phyloP scores from a whole-genome alignment of 257 asterid genomes.

The Jasminum sambac region DNA sequence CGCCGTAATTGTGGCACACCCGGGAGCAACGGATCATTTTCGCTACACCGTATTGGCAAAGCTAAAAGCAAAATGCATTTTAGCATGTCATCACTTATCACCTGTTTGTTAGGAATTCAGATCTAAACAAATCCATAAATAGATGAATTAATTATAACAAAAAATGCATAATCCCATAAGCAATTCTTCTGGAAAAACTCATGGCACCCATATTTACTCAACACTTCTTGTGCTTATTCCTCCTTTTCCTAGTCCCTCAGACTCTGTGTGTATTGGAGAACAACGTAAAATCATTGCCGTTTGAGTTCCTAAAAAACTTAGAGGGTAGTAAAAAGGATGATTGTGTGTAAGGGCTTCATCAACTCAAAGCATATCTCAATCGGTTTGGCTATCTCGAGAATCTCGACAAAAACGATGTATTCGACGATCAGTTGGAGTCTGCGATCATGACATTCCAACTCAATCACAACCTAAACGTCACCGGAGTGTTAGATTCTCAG shows the following conservation, averaged over 20 bases:
- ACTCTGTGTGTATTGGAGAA: neutral
- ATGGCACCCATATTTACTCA: slow-evolving; percentile 9
- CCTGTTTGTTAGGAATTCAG: too few species aligned
- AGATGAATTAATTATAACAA: neutral
- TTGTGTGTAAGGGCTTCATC: slow-evolving; percentile 9
- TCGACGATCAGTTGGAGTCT: slow-evolving; percentile 23
- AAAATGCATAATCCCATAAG: neutral
- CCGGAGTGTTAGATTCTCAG: slow-evolving; percentile 20
- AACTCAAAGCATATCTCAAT: slow-evolving; percentile 23
- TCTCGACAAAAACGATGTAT: neutral
- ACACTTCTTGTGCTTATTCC: neutral
- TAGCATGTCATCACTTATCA: too few species aligned
- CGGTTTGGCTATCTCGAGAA: slow-evolving; percentile 22
- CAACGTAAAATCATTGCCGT: neutral
- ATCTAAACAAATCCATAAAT: neutral
- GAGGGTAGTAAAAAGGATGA: neutral
- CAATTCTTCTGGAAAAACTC: neutral
- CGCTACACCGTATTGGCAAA: too few species aligned
- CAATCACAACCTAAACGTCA: slow-evolving; percentile 24
- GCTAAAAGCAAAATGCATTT: too few species aligned
- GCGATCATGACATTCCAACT: slow-evolving; percentile 21
- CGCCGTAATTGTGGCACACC: too few species aligned
- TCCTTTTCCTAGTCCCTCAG: neutral
- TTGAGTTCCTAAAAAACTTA: neutral
- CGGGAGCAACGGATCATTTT: too few species aligned